Percentiles rank a stretch among this genome's conserved stretches.
Evolutionary conservation across 176 grass and related monocot species (phyloP).

Genomic region (Rhynchospora breviuscula): DNA sequence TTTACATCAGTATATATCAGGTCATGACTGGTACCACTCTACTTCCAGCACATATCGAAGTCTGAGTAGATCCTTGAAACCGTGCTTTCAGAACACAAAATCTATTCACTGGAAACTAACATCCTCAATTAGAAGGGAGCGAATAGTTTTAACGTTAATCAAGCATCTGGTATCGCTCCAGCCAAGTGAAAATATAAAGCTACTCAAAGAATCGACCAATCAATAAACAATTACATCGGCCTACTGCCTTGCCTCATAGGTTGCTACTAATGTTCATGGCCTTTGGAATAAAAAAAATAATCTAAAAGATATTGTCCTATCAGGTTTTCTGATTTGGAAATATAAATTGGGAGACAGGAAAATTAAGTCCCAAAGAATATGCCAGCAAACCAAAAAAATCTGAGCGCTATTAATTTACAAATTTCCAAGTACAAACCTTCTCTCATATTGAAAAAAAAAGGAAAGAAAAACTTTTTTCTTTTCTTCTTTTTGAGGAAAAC

Average conservation of each 20-base stretch:
- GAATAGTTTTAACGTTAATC: background rate
- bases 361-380: background rate
- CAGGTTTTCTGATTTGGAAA: background rate
- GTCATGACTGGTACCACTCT: no score
- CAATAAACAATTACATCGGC: background rate
- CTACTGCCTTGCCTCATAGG: background rate
- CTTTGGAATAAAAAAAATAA: background rate
- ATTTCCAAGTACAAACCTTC: conserved; percentile 19
- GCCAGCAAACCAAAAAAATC: conserved; percentile 16
- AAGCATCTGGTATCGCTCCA: background rate
- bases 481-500: conserved; percentile 14
- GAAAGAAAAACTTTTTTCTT: background rate
- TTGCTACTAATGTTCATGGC: background rate
- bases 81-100: no score
- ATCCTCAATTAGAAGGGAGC: background rate
- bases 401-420: conserved; percentile 27
- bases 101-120: no score
- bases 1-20: no score
- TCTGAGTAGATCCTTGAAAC: no score
- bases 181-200: background rate
- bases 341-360: background rate
- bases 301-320: background rate
- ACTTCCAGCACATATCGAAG: no score
- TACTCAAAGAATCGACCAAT: background rate
- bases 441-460: conserved; percentile 25